Evolutionary conservation across 306 rosid genomes (phyloP).

Genomic region (Pyrus communis): DNA sequence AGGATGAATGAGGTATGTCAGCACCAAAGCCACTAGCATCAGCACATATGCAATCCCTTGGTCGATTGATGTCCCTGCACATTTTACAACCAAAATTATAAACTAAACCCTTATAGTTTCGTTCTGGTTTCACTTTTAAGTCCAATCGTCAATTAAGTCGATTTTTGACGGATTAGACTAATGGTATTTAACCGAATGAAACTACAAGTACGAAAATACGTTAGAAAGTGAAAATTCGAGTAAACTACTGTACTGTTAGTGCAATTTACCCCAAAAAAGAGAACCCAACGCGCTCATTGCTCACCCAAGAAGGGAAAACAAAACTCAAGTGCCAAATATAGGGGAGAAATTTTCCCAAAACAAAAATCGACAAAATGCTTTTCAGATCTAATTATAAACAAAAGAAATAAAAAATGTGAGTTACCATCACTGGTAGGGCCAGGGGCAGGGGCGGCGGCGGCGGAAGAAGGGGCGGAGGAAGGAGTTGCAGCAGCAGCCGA

Average conservation of each 20-base stretch:
- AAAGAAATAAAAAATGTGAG: background rate
- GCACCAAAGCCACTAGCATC: conserved; percentile 72
- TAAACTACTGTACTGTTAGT: too few species aligned
- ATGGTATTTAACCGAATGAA: too few species aligned
- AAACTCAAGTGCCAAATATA: background rate
- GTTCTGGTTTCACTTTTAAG: too few species aligned
- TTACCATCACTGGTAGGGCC: conserved; percentile 72
- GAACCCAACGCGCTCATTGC: background rate
- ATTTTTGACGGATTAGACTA: too few species aligned
- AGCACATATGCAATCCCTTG: conserved; percentile 78
- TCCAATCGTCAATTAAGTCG: too few species aligned
- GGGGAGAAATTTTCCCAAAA: background rate
- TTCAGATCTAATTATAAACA: background rate
- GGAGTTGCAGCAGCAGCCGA: conserved; percentile 16
- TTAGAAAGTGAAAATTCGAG: too few species aligned
- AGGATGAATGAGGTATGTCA: conserved; percentile 79
- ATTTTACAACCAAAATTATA: background rate
- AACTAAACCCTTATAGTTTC: too few species aligned
- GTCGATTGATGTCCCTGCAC: conserved; percentile 65
- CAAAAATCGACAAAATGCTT: background rate
- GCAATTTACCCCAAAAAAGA: background rate
- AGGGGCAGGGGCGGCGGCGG: conserved; percentile 47
- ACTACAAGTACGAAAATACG: too few species aligned
- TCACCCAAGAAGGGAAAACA: background rate
- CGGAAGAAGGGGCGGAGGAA: conserved; percentile 42